These are phyloP conservation scores for Pleurotus pulmonarius DNA, from an alignment of 768 basidiomycete species.

Conservation along the genomic window DNA sequence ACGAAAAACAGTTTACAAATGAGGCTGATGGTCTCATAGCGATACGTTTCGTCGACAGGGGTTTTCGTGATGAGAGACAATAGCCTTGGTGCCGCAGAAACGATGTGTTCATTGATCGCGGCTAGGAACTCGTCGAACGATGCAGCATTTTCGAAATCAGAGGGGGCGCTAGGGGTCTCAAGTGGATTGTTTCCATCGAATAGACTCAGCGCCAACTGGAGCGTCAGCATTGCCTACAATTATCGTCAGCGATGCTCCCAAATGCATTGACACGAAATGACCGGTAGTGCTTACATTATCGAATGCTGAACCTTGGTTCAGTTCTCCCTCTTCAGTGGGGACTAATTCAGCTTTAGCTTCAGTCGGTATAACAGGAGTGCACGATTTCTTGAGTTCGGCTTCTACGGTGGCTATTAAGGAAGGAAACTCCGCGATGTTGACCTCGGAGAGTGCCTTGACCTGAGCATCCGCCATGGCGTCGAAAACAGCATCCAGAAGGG, in stretches of 20 bases:
- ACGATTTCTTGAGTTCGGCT: neutral
- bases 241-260: neutral
- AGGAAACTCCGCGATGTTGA: neutral
- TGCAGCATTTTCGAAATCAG: neutral
- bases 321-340: neutral
- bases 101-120: neutral
- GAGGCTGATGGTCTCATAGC: neutral
- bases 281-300: too few relatives aligned
- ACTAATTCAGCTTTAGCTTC: neutral
- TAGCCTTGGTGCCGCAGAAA: neutral
- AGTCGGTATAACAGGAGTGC: neutral
- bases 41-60: neutral
- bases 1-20: neutral
- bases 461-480: neutral
- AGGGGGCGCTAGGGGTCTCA: neutral
- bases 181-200: slow-evolving; percentile 1
- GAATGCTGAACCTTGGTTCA: too few relatives aligned
- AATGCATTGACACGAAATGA: too few relatives aligned
- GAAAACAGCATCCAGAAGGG: neutral
- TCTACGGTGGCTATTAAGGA: neutral
- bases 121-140: neutral
- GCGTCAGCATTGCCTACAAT: neutral
- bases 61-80: neutral
- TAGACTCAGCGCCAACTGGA: neutral
- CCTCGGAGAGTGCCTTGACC: neutral